These are phyloP conservation scores for Polygonum aviculare DNA, from an alignment of 148 eudicot genomes.

Conservation along the genomic window DNA sequence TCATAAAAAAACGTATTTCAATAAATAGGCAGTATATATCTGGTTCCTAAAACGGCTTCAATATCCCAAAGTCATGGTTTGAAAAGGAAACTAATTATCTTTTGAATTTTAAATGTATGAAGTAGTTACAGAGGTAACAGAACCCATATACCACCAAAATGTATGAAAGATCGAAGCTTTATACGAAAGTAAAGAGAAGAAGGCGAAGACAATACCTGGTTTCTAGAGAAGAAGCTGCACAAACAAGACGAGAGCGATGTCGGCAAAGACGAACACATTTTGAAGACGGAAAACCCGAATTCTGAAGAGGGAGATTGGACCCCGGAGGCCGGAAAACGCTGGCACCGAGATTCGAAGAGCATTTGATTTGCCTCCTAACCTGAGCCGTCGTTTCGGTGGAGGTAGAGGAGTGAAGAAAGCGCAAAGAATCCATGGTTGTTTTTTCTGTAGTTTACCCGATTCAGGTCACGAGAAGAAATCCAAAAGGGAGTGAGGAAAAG, in stretches of 20 bases:
- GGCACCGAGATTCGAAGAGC: background rate
- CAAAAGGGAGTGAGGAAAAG: background rate
- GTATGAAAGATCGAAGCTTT: background rate
- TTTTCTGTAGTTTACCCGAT: background rate
- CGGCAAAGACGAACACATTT: background rate
- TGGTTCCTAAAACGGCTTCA: background rate
- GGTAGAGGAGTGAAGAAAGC: constrained; percentile 7
- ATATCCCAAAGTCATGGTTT: background rate
- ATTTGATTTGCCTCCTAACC: background rate
- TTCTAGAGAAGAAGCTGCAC: background rate
- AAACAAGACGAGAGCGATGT: background rate
- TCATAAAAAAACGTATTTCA: constrained; percentile 9
- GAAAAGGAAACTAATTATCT: background rate
- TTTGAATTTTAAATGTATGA: too few species aligned
- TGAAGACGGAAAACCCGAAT: background rate
- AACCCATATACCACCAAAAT: constrained; percentile 1
- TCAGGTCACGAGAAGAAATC: background rate
- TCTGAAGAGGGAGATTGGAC: background rate
- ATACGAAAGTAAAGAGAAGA: background rate
- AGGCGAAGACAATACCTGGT: background rate
- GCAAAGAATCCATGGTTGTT: background rate
- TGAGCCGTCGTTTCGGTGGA: background rate
- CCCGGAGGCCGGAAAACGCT: background rate
- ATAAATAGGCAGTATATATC: background rate
- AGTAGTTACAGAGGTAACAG: background rate